Base-by-base conservation (phyloP, 2,329 filamentous ascomycete genomes). In the Metarhizium album region DNA sequence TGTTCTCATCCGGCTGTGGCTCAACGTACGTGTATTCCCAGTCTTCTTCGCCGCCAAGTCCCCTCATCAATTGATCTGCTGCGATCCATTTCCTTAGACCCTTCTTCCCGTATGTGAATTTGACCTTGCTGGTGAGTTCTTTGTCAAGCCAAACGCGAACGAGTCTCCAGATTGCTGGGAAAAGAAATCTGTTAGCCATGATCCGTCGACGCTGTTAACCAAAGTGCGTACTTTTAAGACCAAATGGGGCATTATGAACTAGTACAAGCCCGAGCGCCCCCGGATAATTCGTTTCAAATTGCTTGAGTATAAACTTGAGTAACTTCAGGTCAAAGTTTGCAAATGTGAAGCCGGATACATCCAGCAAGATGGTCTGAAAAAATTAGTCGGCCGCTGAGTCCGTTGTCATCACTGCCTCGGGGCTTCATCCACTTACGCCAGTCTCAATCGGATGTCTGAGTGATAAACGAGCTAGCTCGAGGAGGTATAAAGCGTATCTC, bases 221-320 rank as follows among this genome's bases (percentile, higher is more conserved):
- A 62, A 18, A 61, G 64, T 14, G 68, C 72, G 46, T 65, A 82
- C 85, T 82, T 70, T 91, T 88, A 73, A 95, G 95, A 46, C 95
- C 73, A 87, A 90, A 95, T 6, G 90, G 90, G 0, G 90, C 82
- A 66, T 93, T 93, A 73, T 95, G 90, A 35, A 96, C 86, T 40
- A 95, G 76, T 2, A 95, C 86, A 2, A 84, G 77, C 29, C 89
- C 90, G 1, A 95, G 75, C 42, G 82, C 88, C 66, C 95, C 90
- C 1, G 90, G 90, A 60, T 95, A 96, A 66, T 96, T 95, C 52
- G 89, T 89, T 70, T 95, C 90, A 64, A 95, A 95, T 66, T 87
- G 93, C 68, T 93, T 91, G 70, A 95, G 93, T 82, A 95, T 94
- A 70, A 95, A 95, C 62, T 93, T 95, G 50, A 95, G 86, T 0